Evolutionary conservation across 2,329 filamentous ascomycete species (phyloP), one percentile per base, ranked within the genome.

Genomic region (Rhynchosporium graminicola): DNA sequence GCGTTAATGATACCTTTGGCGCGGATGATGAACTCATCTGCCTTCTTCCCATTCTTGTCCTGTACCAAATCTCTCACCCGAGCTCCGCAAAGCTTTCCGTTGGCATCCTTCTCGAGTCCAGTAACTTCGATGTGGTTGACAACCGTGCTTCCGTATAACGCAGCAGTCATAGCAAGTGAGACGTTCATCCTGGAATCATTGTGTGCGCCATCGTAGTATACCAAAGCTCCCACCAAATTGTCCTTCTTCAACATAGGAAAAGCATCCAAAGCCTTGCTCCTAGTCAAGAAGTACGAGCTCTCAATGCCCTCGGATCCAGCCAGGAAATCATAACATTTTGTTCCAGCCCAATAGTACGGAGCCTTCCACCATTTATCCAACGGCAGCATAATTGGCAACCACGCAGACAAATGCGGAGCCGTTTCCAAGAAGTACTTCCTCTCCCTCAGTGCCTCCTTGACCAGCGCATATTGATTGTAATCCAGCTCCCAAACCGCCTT

Each of bases 181-280:
- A 95, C 89, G 73, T 96, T 96, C 91, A 96, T 96, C 56, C 92
- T 86, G 26, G 91, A 95, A 76, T 96, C 92, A 73, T 96, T 96
- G 78, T 96, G 92, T 36, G 90, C 91, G 70, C 92, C 92, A 78
- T 96, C 91, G 74, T 96, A 96, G 80, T 96, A 96, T 29, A 96
- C 91, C 71, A 96, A 79, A 62, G 91, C 91, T 64, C 92, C 92
- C 50, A 92, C 84, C 13, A 96, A 80, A 67, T 89, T 86, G 47
- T 90, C 87, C 73, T 86, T 88, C 78, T 91, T 93, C 68, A 96
- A 77, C 91, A 96, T 95, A 7, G 92, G 92, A 73, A 96, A 96
- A 2, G 89, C 89, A 74, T 94, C 91, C 66, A 96, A 80, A 8
- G 91, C 91, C 77, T 94, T 94, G 75, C 89, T 93, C 76, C 88